These are phyloP conservation scores for Hemisphaericaspora xylanilytica DNA, from an alignment of 1,139 yeast genomes.

Conservation along the genomic window DNA sequence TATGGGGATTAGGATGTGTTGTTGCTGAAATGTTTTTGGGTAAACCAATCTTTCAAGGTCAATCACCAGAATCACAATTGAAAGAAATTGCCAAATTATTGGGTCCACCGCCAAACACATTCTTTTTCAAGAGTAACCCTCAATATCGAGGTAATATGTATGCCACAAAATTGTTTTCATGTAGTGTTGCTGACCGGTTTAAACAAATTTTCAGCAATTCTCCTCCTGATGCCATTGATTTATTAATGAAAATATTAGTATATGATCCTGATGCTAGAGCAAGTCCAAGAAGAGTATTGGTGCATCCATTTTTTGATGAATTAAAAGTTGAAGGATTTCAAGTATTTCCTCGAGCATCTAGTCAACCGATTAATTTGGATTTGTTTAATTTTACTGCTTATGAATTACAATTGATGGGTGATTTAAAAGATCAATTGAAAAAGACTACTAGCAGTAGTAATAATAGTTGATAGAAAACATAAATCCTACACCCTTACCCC, in stretches of 20 bases:
- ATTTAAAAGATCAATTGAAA: constrained; percentile 35
- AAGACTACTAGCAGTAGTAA: constrained; percentile 2
- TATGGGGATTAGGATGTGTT: constrained; percentile 81
- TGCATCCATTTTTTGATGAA: constrained; percentile 72
- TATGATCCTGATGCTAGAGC: constrained; percentile 67
- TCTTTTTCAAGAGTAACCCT: no score
- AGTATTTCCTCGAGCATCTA: constrained; percentile 54
- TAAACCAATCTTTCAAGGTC: constrained; percentile 75
- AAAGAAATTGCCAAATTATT: constrained; percentile 57
- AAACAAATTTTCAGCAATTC: constrained; percentile 46
- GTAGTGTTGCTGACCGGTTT: constrained; percentile 60
- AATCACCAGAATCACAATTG: constrained; percentile 67
- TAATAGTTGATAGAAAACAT: neutral
- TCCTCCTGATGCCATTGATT: constrained; percentile 48
- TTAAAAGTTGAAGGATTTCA: constrained; percentile 57
- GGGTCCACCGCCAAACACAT: no score
- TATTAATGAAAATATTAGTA: constrained; percentile 55
- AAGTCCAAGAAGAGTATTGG: constrained; percentile 61
- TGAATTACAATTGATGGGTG: constrained; percentile 51
- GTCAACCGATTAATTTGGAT: constrained; percentile 41
- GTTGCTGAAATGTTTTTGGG: constrained; percentile 64
- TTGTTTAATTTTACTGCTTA: constrained; percentile 54
- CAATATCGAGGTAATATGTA: no score
- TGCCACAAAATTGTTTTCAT: constrained; percentile 47
- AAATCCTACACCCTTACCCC: no score